Evolutionary conservation across 306 rosid genomes (phyloP), one percentile per base, ranked within the genome.

Genomic region (Acacia crassicarpa): DNA sequence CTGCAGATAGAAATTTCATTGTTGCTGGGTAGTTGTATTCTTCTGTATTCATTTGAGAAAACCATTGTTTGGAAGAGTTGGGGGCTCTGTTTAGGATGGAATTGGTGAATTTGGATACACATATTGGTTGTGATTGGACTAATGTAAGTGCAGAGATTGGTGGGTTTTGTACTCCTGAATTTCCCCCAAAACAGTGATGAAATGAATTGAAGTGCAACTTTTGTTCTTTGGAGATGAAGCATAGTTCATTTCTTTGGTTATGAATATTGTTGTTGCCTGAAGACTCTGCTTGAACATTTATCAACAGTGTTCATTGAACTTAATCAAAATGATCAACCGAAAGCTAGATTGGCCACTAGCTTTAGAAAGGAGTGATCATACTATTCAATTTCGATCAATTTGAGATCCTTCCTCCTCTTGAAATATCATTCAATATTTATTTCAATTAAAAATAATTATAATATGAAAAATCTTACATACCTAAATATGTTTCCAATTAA

Each of bases 1-100:
- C 44, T 75, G 81, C 82, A 79, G 87, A 70, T 85, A 68, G 87
- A 83, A 74, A 63, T 49, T 27, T n/a, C 67, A 44, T 75, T 65
- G 30, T 49, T 27, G 56, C 75, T 77, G 45, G 67, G 72, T 74
- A 59, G 76, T 32, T 67, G 78, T 38, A 41, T 72, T 78, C 65
- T 69, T 68, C 59, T 61, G 62, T 78, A 51, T 67, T 81, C 43
- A 22, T 83, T 70, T 44, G 72, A 38, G 73, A 53, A 45, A 78
- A 45, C 44, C 72, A 56, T 74, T 54, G 17, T 68, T 67, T 58
- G 81, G 69, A 49, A 80, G 54, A 68, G 62, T 74, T 53, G 65
- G 67, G 82, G 75, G 65, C 78, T 65, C 8, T 49, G 68, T 72
- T 82, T 75, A 19, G 75, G 78, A 78, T 49, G 61, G 23, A 62